phyloP scores from a whole-genome alignment of 441 rosid species.

The Melastoma candidum region DNA sequence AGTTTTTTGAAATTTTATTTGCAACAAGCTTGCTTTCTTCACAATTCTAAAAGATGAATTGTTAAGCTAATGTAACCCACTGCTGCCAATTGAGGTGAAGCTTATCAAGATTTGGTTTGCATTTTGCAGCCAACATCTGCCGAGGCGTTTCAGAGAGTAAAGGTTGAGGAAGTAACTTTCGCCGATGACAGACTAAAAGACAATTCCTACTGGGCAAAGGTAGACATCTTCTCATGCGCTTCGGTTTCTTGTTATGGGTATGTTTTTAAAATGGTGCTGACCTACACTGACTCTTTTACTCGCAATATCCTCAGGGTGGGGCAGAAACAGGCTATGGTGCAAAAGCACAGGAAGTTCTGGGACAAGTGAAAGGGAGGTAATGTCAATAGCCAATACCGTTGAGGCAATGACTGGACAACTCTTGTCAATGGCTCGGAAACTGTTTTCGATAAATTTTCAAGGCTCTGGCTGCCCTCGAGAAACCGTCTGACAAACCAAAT shows the following conservation, averaged over 20 bases:
- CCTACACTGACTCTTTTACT: neutral
- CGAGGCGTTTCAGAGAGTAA: conserved; percentile 73
- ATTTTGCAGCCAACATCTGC: conserved; percentile 45
- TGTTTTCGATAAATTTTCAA: no score
- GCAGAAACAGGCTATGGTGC: conserved; percentile 90
- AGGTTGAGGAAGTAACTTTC: conserved; percentile 58
- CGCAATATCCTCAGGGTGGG: conserved; percentile 42
- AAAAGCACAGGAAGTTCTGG: conserved; percentile 88
- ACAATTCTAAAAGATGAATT: neutral
- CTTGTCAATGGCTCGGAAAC: no score
- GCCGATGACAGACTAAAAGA: conserved; percentile 69
- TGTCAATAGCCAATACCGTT: neutral
- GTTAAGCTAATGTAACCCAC: neutral
- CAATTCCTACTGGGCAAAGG: conserved; percentile 96
- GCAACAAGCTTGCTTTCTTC: no score
- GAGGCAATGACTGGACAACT: no score
- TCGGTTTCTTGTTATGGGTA: neutral
- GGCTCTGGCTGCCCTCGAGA: no score
- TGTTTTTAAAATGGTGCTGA: neutral
- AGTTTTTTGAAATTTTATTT: no score
- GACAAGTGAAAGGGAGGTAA: conserved; percentile 95
- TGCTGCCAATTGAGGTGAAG: conserved; percentile 20
- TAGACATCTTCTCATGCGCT: conserved; percentile 9
- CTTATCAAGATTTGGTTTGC: conserved; percentile 1
- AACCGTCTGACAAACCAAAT: no score